A percentile compares a stretch with the other conserved stretches of the same genome.
Conservation (phyloP, 1,284 basidiomycete species). For the Sporisorium reilianum region DNA sequence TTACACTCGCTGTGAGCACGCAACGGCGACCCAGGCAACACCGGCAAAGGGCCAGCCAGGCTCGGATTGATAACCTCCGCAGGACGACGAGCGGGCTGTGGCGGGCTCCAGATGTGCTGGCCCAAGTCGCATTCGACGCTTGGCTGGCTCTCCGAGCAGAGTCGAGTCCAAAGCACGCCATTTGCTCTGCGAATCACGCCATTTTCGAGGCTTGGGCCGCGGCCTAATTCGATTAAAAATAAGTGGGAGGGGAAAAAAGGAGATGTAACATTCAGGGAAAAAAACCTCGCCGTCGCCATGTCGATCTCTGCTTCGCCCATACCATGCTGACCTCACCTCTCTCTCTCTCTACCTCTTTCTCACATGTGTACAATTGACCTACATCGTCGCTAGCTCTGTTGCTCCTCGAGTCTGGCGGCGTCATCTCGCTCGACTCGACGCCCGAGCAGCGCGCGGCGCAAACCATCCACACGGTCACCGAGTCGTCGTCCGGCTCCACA, state of each 20-base stretch:
- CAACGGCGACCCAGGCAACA: conserved; percentile 1
- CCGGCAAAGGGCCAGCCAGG: not conserved
- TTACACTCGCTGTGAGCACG: conserved; percentile 5
- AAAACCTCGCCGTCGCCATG: conserved; percentile 3
- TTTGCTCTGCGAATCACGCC: conserved; percentile 4
- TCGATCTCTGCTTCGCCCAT: not conserved
- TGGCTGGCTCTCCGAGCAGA: not conserved
- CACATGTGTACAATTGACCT: too few species aligned
- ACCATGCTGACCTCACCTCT: conserved; percentile 4
- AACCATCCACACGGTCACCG: conserved; percentile 32
- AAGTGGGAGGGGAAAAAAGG: not conserved
- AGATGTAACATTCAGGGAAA: conserved; percentile 11
- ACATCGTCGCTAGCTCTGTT: conserved; percentile 24
- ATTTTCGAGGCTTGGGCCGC: conserved; percentile 16
- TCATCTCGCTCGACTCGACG: conserved; percentile 37
- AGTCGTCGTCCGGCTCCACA: conserved; percentile 52
- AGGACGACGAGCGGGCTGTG: conserved; percentile 6
- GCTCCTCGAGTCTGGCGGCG: conserved; percentile 36
- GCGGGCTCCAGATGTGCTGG: conserved; percentile 40
- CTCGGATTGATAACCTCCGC: conserved; percentile 9
- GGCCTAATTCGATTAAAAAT: not conserved
- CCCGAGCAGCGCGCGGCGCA: conserved; percentile 18
- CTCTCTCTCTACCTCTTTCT: not conserved
- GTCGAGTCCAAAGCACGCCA: conserved; percentile 22
- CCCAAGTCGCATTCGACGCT: not conserved